Base-by-base conservation (phyloP, 2,329 filamentous ascomycete species). In the Dothiorella sarmentorum region DNA sequence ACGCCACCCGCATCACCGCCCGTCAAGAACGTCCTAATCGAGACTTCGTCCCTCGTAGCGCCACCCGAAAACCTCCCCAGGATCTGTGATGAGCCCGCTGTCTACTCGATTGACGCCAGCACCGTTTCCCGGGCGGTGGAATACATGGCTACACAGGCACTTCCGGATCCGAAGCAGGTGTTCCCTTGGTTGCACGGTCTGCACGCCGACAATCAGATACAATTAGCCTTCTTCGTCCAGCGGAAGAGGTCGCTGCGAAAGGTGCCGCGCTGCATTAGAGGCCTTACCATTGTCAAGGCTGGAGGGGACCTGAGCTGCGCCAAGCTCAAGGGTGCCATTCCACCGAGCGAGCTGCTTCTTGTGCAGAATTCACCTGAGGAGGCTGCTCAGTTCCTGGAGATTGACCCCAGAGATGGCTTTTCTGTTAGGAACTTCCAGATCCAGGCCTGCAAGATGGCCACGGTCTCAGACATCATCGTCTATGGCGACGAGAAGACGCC, bases 381-480 rank as follows among this genome's bases (percentile, higher is more conserved):
- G 22, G 67, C 75, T 15, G 75, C 82, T 43, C 80, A 85, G 20
- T 96, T 99, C 68, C 76, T 91, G 61, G 90, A 96, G 42, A 82
- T 87, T 38, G 94, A 99, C 68, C 94, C 94, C 1, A 83, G 78
- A 58, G 90, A 96, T 64, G 94, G 94, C 7, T 97, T 97, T 70
- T 96, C 91, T 4, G 92, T 97, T 42, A 85, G 94, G 44, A 97
- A 97, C 72, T 99, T 99, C 69, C 93, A 97, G 67, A 97, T 97
- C 37, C 94, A 99, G 73, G 83, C 90, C 0, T 89, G 89, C 60
- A 99, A 99, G 72, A 78, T 90, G 63, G 92, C 92, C 57, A 85
- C 89, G 63, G 83, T 94, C 7, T 97, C 92, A 0, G 94, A 99
- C 71, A 90, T 99, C 63, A 82, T 99, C 38, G 84, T 99, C 1